A percentile compares a stretch with the other conserved stretches of the same genome.
These are phyloP conservation scores for Vitellaria paradoxa DNA, from an alignment of 179 eudicot genomes.

Conservation along the genomic window DNA sequence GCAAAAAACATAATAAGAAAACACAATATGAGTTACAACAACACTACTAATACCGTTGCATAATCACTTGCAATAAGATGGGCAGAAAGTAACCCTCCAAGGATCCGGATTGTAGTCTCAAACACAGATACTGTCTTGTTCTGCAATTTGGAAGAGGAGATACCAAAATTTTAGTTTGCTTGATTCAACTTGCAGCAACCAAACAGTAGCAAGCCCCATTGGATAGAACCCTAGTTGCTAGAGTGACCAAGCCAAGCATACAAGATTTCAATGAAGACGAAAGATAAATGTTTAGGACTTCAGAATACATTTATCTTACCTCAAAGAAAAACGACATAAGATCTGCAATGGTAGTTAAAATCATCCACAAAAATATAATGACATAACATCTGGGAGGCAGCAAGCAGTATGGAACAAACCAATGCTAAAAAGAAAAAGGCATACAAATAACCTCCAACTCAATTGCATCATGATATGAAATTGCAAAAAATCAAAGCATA, in stretches of 20 bases:
- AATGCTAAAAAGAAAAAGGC: not conserved
- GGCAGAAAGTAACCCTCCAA: constrained; percentile 98
- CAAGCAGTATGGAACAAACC: not conserved
- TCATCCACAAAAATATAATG: not conserved
- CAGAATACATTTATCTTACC: not conserved
- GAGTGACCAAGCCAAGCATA: not conserved
- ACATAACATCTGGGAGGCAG: not conserved
- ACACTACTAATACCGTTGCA: constrained; percentile 66
- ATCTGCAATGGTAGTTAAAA: too few species aligned
- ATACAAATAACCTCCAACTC: not conserved
- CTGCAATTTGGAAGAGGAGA: constrained; percentile 42
- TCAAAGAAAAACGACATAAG: too few species aligned
- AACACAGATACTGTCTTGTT: constrained; percentile 96
- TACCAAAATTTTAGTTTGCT: not conserved
- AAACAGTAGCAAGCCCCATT: not conserved
- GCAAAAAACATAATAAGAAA: not conserved
- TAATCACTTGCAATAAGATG: constrained; percentile 99
- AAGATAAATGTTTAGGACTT: not conserved
- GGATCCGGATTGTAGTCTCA: constrained; percentile 92
- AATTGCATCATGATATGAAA: not conserved
- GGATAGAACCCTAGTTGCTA: not conserved
- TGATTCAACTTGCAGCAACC: constrained; percentile 5
- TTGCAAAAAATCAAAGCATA: not conserved
- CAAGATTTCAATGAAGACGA: not conserved
- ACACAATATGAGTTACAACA: not conserved